Evolutionary conservation across 345 rosid species (phyloP), one percentile per base, ranked within the genome.

Genomic region (Aquilaria yunnanensis): DNA sequence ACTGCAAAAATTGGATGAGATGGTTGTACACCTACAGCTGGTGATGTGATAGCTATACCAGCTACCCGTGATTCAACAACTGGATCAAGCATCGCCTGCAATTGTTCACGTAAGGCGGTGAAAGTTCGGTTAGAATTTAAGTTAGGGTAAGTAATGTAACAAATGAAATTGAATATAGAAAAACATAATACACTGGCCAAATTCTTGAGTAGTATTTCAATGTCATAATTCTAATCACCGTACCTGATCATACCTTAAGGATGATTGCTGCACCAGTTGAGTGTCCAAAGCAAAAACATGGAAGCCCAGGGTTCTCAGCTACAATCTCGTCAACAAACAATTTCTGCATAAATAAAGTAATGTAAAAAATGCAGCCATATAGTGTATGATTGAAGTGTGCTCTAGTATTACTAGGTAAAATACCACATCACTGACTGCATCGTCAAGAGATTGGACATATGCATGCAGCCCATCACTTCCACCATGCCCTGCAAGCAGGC

Each of bases 211-310:
- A 23, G 23, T 23, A 23, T 23, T 23, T 23, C 23, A 23, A 23
- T 23, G 23, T 23, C 1, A 23, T 23, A 23, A 23, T 23, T 23
- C 23, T 23, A 37, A 37, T 37, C 43, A 37, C 43, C 8, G 7
- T 37, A 37, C 43, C 6, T 37, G 43, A 37, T 37, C 43, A 37
- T 37, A 37, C 43, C 43, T 37, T 37, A 37, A 37, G 43, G 43
- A 37, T 37, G 5, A 37, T 89, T 33, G 97, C 95, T 29, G 85
- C 99, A 37, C 99, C 97, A 1, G 96, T 90, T 10, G 99, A 94
- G 69, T 94, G 99, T 58, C 97, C 97, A 70, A 94, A 75, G 71
- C 89, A 87, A 74, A 94, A 94, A 76, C 97, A 94, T 9, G 91
- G 93, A 34, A 86, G 72, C 61, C 83, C 86, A 16, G 80, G 88